A percentile compares a stretch with the other conserved stretches of the same genome.
These are phyloP conservation scores for Hypericum perforatum DNA, from an alignment of 345 rosid species.

Conservation along the genomic window DNA sequence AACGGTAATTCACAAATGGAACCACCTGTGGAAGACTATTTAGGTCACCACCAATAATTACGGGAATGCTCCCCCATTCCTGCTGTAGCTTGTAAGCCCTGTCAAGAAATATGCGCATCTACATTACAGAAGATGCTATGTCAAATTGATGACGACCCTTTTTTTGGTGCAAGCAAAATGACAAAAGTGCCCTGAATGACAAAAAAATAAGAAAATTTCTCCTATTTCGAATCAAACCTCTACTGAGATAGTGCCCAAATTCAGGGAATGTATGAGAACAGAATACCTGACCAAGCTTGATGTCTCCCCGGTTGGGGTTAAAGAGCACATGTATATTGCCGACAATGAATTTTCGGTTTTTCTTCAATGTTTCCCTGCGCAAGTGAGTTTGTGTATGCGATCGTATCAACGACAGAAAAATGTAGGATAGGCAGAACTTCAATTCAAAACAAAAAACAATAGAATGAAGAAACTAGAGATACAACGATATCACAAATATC, in stretches of 20 bases:
- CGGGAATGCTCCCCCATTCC: constrained; percentile 77
- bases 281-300: constrained; percentile 79
- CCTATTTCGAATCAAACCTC: neutral
- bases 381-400: neutral
- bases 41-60: constrained; percentile 66
- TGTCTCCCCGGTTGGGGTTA: constrained; percentile 84
- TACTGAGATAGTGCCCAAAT: neutral
- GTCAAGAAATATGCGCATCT: constrained; percentile 75
- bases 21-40: constrained; percentile 74
- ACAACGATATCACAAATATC: too few relatives aligned
- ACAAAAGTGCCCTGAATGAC: neutral
- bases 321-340: constrained; percentile 73
- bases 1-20: constrained; percentile 6
- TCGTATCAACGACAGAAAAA: neutral
- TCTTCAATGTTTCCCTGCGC: constrained; percentile 25
- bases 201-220: neutral
- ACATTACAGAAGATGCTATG: constrained; percentile 11
- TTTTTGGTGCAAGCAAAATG: neutral
- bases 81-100: constrained; percentile 63
- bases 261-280: constrained; percentile 7
- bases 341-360: constrained; percentile 45
- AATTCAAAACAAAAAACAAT: neutral
- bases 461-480: too few relatives aligned
- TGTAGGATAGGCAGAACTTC: neutral
- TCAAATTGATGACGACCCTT: neutral